Evolutionary conservation across 768 basidiomycete species (phyloP), one percentile per base, ranked within the genome.

Genomic region (Mycena haematopus): DNA sequence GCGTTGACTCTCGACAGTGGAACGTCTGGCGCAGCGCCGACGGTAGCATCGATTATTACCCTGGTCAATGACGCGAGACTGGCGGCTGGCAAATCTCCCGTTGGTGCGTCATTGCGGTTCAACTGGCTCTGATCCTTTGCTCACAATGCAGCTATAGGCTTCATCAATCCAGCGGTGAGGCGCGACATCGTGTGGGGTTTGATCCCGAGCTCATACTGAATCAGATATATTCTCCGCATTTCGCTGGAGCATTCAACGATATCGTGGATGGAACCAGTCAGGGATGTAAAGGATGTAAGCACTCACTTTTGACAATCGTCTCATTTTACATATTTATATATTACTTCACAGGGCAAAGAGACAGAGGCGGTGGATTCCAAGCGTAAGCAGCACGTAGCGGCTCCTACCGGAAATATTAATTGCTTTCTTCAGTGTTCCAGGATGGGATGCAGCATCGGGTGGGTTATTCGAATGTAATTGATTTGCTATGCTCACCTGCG

Each of bases 401-500:
- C 14, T 45, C 42, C 24, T 25, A 21, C 19, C 33, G 21, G n/a
- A n/a, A n/a, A n/a, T n/a, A n/a, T n/a, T n/a, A 62, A 53, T 29
- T 68, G 58, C 56, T 62, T 25, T 13, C 5, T 24, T 7, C 38
- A 78, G 75, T 36, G 74, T 70, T 3, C 65, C 68, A 40, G 78
- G 81, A 29, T 83, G 80, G 80, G 80, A 80, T 66, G 78, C 82
- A 22, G 81, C 80, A 17, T 77, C 79, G 14, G 76, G 77, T 77
- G 60, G 13, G 71, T 13, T 1, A 61, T 9, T 35, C 45, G 11
- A 0, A 9, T 33, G 21, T 17, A 17, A 0, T 10, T 24, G 10
- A 21, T 42, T 6, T 33, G 24, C 14, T 17, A n/a, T 50, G 52
- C 29, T 66, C 47, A 60, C 46, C 38, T 46, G 4, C 9, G 2